Evolutionary conservation across 345 rosid species (phyloP), one percentile per base, ranked within the genome.

Genomic region (Euphorbia peplus): DNA sequence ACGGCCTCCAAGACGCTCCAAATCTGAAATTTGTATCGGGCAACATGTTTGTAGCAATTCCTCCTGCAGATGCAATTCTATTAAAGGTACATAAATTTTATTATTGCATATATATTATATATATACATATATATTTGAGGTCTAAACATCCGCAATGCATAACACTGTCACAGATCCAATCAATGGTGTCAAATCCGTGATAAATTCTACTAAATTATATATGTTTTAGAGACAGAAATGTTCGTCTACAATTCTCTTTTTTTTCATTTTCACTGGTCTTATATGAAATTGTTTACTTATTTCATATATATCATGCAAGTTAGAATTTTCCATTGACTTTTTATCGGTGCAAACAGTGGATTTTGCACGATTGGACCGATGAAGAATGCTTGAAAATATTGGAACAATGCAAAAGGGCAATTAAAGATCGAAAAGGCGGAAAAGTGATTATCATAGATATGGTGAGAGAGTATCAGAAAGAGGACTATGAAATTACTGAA

Each of bases 391-490:
- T 67, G 22, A 54, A 67, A 24, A 55, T 39, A 26, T 50, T 67
- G 0, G 21, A 37, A 30, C 13, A 7, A 67, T 54, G 62, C 29
- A 67, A 67, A 19, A 50, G 55, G 16, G 61, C 62, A 41, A 67
- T 67, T 39, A 54, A 67, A 11, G 70, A 22, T 0, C 14, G 26
- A 2, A 11, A 42, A 18, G 28, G 25, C 14, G 70, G 70, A 12
- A 67, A 66, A 15, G 15, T 53, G 32, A 66, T 66, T 5, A 53
- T 66, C 61, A 66, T 66, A 52, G 61, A 66, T 13, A 66, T 57
- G 29, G 16, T 56, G 8, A 8, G 41, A 18, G 62, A 41, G 18
- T 22, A 47, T 22, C 15, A 46, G 9, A n/a, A 51, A 12, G 51
- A 35, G 3, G 42, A 73, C 13, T 3, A 67, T 3, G 37, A 61